Conservation (phyloP, 2,329 filamentous ascomycete genomes). For the Diaporthe eres region DNA sequence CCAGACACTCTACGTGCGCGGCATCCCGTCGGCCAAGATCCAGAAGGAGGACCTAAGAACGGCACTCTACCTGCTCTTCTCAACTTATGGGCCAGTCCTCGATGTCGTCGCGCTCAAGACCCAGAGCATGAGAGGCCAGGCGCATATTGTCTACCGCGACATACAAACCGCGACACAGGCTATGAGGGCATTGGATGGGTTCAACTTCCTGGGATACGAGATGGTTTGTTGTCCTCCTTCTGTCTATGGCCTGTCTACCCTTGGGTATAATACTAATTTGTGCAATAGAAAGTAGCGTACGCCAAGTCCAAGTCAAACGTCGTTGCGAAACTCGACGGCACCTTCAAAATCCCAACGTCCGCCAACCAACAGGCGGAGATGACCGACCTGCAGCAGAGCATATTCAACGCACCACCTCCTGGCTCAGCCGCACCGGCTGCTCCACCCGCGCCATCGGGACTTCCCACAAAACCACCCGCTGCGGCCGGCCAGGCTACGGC, state of each 20-base stretch:
- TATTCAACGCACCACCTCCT: constrained; percentile 78
- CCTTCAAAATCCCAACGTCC: constrained; percentile 78
- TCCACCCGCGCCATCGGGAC: constrained; percentile 53
- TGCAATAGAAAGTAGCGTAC: constrained; percentile 84
- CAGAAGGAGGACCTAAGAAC: constrained; percentile 90
- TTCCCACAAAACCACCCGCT: constrained; percentile 65
- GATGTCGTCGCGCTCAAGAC: constrained; percentile 94
- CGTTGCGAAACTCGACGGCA: constrained; percentile 92
- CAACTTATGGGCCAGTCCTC: constrained; percentile 91
- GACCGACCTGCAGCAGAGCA: constrained; percentile 83
- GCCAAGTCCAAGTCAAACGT: constrained; percentile 91
- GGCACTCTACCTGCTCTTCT: constrained; percentile 92
- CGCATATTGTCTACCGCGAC: constrained; percentile 92
- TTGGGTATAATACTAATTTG: constrained; percentile 38
- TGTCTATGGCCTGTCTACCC: neutral
- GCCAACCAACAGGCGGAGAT: constrained; percentile 70
- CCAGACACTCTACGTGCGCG: constrained; percentile 86
- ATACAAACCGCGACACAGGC: constrained; percentile 93
- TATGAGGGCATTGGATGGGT: constrained; percentile 89
- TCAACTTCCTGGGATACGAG: constrained; percentile 85
- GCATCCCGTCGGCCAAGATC: constrained; percentile 88
- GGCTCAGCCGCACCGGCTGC: constrained; percentile 61
- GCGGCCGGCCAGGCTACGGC: constrained; percentile 63
- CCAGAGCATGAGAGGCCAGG: constrained; percentile 93
- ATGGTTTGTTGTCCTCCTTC: constrained; percentile 73